Evolutionary conservation across 257 asterid species (phyloP), one percentile per base, ranked within the genome.

Genomic region (Verbascum thapsus): DNA sequence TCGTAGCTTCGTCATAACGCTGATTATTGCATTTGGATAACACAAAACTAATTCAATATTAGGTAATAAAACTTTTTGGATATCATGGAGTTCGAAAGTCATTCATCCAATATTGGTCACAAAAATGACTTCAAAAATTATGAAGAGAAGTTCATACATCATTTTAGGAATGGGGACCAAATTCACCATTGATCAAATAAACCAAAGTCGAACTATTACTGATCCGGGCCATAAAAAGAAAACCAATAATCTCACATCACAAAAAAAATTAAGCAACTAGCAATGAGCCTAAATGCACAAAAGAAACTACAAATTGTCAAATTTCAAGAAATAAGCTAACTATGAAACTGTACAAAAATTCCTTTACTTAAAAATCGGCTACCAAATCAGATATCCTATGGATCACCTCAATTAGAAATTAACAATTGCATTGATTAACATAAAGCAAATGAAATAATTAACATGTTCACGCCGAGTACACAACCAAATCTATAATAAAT

Each of bases 381-480:
- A 51, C 49, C 11, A 38, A 45, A 32, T 15, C 56, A 37, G 58
- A 9, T 22, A 26, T 35, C 26, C 45, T 47, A 37, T 4, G 45
- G 39, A 15, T 53, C 19, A 38, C 50, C 62, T 42, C 56, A 5
- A 71, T 19, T 57, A 20, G 35, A 50, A 70, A 23, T 20, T 65
- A 53, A 59, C 37, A 64, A 35, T 13, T 53, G 41, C 17, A 10
- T 6, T 37, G 18, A 11, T 20, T 13, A 42, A 26, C 61, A 47
- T 12, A 22, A 34, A 9, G 30, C 22, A 23, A 58, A 35, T 12
- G 1, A n/a, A 56, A 58, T 48, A 62, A 61, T 50, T 22, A 19
- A 32, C 17, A 44, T n/a, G 12, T n/a, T 8, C 17, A 43, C 66
- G 32, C 30, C n/a, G 34, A 3, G 6, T 19, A 32, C 12, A 13